Evolutionary conservation across 2,329 filamentous ascomycete species (phyloP).

Genomic region (Exophiala sp.): DNA sequence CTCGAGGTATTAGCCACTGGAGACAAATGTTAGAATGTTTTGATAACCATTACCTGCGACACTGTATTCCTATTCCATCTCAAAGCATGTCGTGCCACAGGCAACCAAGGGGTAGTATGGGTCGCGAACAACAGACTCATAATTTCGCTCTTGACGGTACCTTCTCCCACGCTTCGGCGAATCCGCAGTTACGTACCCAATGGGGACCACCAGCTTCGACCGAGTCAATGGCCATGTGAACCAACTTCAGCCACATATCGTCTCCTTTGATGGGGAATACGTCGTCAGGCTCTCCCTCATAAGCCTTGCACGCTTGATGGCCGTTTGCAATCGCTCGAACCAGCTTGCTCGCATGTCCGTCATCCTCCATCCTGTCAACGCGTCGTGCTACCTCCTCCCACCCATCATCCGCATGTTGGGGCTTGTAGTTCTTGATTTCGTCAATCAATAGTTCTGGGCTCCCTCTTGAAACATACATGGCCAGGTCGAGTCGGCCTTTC

Average conservation of each 20-base stretch:
- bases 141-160: constrained; percentile 26
- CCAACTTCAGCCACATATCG: constrained; percentile 45
- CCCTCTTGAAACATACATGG: constrained; percentile 68
- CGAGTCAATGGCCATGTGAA: constrained; percentile 39
- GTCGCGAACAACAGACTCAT: neutral
- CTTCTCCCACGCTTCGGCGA: constrained; percentile 41
- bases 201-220: constrained; percentile 29
- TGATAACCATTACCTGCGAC: too few species aligned
- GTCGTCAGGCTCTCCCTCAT: constrained; percentile 33
- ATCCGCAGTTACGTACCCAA: constrained; percentile 43
- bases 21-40: too few species aligned
- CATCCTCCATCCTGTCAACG: constrained; percentile 56
- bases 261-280: constrained; percentile 36
- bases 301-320: constrained; percentile 46
- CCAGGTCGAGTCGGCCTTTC: constrained; percentile 72
- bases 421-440: constrained; percentile 59
- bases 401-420: constrained; percentile 41
- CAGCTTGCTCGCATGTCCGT: constrained; percentile 79
- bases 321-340: constrained; percentile 66
- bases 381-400: constrained; percentile 47
- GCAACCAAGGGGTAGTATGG: too few species aligned
- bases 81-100: too few species aligned
- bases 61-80: too few species aligned
- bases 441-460: constrained; percentile 59
- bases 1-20: too few species aligned